phyloP scores from a whole-genome alignment of 2,329 filamentous ascomycete genomes.

The Curvularia lunata region DNA sequence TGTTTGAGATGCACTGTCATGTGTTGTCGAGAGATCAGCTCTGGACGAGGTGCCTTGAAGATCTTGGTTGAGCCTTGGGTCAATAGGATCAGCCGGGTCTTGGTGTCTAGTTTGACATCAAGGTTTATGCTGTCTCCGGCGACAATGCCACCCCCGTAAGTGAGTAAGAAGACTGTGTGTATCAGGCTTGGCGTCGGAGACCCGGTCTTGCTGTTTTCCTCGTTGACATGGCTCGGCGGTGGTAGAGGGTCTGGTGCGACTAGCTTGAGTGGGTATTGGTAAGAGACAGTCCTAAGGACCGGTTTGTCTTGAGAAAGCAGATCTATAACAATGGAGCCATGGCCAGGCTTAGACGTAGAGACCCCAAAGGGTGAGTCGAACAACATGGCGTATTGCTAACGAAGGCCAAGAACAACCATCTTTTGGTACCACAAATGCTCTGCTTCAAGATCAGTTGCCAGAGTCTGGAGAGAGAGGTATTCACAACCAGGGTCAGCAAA shows the following conservation, averaged over 20 bases:
- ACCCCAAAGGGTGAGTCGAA: slow-evolving; percentile 74
- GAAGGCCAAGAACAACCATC: slow-evolving; percentile 16
- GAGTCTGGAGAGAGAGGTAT: neutral
- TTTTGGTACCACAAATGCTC: slow-evolving; percentile 5
- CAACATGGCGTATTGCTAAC: slow-evolving; percentile 33
- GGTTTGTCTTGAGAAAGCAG: slow-evolving; percentile 74
- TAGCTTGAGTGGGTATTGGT: slow-evolving; percentile 94
- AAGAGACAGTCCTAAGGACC: slow-evolving; percentile 75
- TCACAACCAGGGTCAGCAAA: neutral
- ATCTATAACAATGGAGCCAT: slow-evolving; percentile 77
- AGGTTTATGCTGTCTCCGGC: slow-evolving; percentile 84
- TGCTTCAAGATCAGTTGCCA: neutral
- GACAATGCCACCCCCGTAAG: slow-evolving; percentile 92
- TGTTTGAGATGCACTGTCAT: slow-evolving; percentile 57
- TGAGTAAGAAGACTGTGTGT: slow-evolving; percentile 82
- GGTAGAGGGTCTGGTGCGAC: slow-evolving; percentile 77
- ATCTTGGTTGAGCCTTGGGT: slow-evolving; percentile 89
- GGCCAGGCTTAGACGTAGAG: slow-evolving; percentile 75
- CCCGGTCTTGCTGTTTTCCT: neutral
- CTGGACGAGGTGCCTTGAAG: slow-evolving; percentile 74
- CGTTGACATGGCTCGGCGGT: slow-evolving; percentile 53
- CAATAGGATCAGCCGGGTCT: slow-evolving; percentile 67
- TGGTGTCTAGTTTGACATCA: slow-evolving; percentile 66
- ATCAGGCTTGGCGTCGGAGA: slow-evolving; percentile 59
- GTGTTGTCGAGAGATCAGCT: slow-evolving; percentile 55